Percentiles rank a stretch among this genome's conserved stretches.
These are phyloP conservation scores for Cyberlindnera maritima DNA, from an alignment of 805 yeast species.

Conservation along the genomic window DNA sequence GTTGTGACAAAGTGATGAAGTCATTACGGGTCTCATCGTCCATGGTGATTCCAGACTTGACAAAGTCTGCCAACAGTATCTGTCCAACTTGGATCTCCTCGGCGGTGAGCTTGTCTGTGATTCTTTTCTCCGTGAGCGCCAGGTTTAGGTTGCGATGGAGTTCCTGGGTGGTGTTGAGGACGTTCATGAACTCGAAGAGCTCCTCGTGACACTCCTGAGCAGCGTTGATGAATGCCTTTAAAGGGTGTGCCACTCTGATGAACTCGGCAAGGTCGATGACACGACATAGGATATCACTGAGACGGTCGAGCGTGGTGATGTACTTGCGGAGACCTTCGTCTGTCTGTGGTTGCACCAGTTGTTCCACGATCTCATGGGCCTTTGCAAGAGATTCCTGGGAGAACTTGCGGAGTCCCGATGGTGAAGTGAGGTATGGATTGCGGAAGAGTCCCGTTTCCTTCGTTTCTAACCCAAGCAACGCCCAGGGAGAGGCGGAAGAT, in stretches of 20 bases:
- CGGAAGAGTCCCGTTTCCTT: slow-evolving; percentile 65
- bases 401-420: slow-evolving; percentile 69
- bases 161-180: slow-evolving; percentile 78
- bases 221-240: slow-evolving; percentile 61
- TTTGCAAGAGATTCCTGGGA: slow-evolving; percentile 58
- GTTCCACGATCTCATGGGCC: slow-evolving; percentile 60
- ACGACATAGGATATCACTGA: slow-evolving; percentile 85
- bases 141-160: slow-evolving; percentile 55
- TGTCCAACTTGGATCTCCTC: slow-evolving; percentile 86
- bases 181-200: slow-evolving; percentile 92
- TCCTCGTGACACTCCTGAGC: slow-evolving; percentile 87
- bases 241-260: slow-evolving; percentile 85
- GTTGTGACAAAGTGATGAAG: slow-evolving; percentile 77
- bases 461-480: slow-evolving; percentile 10
- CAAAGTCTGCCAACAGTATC: slow-evolving; percentile 78
- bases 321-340: slow-evolving; percentile 45
- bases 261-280: slow-evolving; percentile 94
- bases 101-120: slow-evolving; percentile 39
- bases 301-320: slow-evolving; percentile 69
- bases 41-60: slow-evolving; percentile 86
- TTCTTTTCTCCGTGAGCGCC: slow-evolving; percentile 41
- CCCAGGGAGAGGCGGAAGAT: slow-evolving; percentile 6
- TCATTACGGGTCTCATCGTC: slow-evolving; percentile 56
- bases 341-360: slow-evolving; percentile 49
- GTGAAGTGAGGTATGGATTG: slow-evolving; percentile 65